phyloP scores from a whole-genome alignment of 2,329 filamentous ascomycete genomes.

The Basipetospora chlamydospora region DNA sequence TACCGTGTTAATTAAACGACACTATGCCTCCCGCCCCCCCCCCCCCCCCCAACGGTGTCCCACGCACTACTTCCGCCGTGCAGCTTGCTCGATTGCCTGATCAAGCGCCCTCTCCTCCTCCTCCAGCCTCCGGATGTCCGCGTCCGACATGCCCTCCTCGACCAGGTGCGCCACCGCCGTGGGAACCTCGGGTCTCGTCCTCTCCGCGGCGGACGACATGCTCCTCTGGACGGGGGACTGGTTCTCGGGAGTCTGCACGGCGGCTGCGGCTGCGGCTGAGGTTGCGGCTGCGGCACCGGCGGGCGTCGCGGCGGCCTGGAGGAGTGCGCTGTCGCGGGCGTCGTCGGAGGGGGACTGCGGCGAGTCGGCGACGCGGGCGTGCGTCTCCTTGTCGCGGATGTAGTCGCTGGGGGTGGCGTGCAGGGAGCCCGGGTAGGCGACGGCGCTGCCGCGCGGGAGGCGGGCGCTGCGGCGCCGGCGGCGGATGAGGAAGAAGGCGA shows the following conservation, averaged over 20 bases:
- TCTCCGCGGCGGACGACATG: constrained; percentile 7
- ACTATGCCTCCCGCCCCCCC: too few species aligned
- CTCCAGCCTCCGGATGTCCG: constrained; percentile 38
- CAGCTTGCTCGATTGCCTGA: constrained; percentile 36
- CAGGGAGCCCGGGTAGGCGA: constrained; percentile 10
- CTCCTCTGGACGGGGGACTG: neutral
- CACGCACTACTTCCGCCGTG: constrained; percentile 5
- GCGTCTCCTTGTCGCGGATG: constrained; percentile 30
- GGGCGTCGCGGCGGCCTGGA: constrained; percentile 8
- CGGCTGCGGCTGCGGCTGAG: constrained; percentile 4
- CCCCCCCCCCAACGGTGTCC: too few species aligned
- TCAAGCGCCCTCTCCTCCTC: constrained; percentile 45
- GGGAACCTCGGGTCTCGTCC: constrained; percentile 7
- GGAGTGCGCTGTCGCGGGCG: constrained; percentile 7
- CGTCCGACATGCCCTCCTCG: constrained; percentile 46
- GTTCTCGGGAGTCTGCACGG: neutral
- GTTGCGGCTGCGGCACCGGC: constrained; percentile 6
- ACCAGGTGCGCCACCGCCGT: constrained; percentile 33
- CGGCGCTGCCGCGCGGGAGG: constrained; percentile 21
- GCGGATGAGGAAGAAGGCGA: constrained; percentile 10
- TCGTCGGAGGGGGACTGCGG: constrained; percentile 30
- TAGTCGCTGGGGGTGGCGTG: constrained; percentile 19
- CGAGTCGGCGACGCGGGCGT: constrained; percentile 21
- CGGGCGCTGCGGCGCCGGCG: constrained; percentile 9
- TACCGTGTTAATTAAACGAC: too few species aligned